Evolutionary conservation across 148 eudicot species (phyloP), one percentile per base, ranked within the genome.

Genomic region (Rhododendron mucronatum): DNA sequence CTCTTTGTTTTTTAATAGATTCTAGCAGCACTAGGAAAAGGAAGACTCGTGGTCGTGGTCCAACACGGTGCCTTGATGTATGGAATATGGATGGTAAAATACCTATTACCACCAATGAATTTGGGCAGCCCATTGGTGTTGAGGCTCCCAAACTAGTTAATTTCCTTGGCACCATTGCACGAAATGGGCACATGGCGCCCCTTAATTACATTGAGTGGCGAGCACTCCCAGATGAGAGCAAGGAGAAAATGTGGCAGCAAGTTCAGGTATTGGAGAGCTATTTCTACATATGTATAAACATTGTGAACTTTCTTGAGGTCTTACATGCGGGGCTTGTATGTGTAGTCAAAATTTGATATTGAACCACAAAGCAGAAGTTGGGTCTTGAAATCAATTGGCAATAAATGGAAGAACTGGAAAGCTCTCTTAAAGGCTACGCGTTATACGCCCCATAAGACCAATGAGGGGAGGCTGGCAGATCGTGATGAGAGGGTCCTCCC

Each of bases 181-280:
- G 92, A n/a, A 86, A 90, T 89, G 90, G 90, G 83, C 86, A 84
- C 79, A 33, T 84, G 35, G 87, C 90, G 15, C 92, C 92, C 85
- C 90, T 90, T 73, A 89, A 78, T 85, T 90, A 87, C 86, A 57
- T 41, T 84, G 84, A 78, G 59, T 90, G 92, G 92, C 80, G 87
- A 35, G 84, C 84, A 61, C 26, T 89, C 48, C 92, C 92, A 0
- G 85, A 86, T 35, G 90, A 80, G 82, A 89, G 80, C 75, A 90
- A 89, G 89, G 90, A 90, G 86, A 87, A 82, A 37, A 87, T 90
- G 92, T 90, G 92, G 92, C 86, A 87, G 87, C 83, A 89, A 85
- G 88, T 90, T 69, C 89, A 87, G 92, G 92, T 90, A 89, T 61
- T 50, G 74, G 69, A 74, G 57, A 47, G 77, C 26, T 51, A 57